A percentile compares a stretch with the other conserved stretches of the same genome.
Conservation (phyloP, 441 rosid species). For the Erodium texanum region DNA sequence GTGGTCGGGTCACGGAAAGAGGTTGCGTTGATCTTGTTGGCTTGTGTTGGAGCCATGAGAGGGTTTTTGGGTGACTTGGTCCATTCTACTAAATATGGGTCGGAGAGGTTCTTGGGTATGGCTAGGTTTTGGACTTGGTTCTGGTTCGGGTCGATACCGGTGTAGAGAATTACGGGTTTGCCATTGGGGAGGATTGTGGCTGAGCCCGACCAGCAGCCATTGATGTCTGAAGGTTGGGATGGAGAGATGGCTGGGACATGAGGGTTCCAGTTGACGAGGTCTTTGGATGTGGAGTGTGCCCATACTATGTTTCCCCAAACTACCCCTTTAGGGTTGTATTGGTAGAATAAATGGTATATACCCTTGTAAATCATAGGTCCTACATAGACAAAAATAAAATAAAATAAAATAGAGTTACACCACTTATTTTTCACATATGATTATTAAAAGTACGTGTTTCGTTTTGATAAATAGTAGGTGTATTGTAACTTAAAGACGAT, state of each 20-base stretch:
- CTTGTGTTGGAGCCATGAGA: constrained; percentile 41
- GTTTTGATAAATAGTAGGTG: no score
- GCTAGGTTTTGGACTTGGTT: constrained; percentile 64
- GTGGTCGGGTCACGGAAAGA: constrained; percentile 83
- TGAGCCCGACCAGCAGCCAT: constrained; percentile 80
- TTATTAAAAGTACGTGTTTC: no score
- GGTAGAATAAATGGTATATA: constrained; percentile 74
- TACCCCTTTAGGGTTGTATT: constrained; percentile 60
- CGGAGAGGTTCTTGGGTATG: constrained; percentile 42
- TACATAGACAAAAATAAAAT: constrained; percentile 17
- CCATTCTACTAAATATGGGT: constrained; percentile 57
- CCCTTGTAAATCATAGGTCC: constrained; percentile 77
- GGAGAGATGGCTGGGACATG: constrained; percentile 52
- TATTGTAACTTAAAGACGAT: no score
- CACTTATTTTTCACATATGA: no score
- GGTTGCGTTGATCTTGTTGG: constrained; percentile 41
- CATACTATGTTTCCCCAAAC: constrained; percentile 69
- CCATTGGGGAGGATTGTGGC: constrained; percentile 44
- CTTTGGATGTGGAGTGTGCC: constrained; percentile 80
- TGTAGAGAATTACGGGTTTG: constrained; percentile 60
- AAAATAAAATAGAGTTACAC: no score
- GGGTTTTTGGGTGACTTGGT: constrained; percentile 47
- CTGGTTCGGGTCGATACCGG: constrained; percentile 39
- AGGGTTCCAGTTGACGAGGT: constrained; percentile 66
- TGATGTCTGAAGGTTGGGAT: constrained; percentile 44